Evolutionary conservation across 2,329 filamentous ascomycete genomes (phyloP), one percentile per base, ranked within the genome.

Genomic region (Ambrosiella beaveri): DNA sequence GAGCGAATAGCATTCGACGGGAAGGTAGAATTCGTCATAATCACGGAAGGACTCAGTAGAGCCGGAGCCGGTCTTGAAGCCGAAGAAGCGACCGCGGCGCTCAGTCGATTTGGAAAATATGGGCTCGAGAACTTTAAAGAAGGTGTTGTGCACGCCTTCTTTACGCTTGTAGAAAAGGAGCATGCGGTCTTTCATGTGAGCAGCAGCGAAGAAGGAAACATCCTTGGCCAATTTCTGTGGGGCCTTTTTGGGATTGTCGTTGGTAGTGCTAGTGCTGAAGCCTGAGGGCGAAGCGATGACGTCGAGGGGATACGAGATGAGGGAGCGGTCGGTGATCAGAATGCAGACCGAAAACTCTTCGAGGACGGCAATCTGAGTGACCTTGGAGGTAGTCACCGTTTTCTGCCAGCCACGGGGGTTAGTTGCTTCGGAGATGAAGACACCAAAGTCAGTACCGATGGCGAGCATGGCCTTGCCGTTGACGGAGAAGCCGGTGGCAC

Each of bases 21-120:
- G 93, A 64, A 98, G 90, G 71, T 97, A 98, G 71, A 98, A 98
- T 64, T 97, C 93, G 72, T 98, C 93, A 68, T 90, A 98, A 67
- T 98, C 93, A 62, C 93, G 85, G 81, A 97, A 98, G 65, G 91
- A 91, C 65, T 98, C 93, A 0, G 91, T 96, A 8, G 79, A 78
- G 11, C 73, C 70, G 60, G 73, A 73, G 15, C 82, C 82, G 7
- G 13, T 12, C 37, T 45, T 55, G 37, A 50, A 57, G 62, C 74
- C 71, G 62, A 84, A 83, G 12, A 84, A 68, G 7, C 88, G 82
- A 3, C 82, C 79, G 65, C 84, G 87, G 73, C 86, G 91, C 66
- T 95, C 87, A 0, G 86, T 84, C 0, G 89, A 86, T 67, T 95
- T 96, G 64, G 96, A 90, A 66, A 93, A 86, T 35, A 98, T 88